A percentile compares a stretch with the other conserved stretches of the same genome.
Conservation (phyloP, 371 early-diverging fungal genomes). For the Zychaea mexicana region DNA sequence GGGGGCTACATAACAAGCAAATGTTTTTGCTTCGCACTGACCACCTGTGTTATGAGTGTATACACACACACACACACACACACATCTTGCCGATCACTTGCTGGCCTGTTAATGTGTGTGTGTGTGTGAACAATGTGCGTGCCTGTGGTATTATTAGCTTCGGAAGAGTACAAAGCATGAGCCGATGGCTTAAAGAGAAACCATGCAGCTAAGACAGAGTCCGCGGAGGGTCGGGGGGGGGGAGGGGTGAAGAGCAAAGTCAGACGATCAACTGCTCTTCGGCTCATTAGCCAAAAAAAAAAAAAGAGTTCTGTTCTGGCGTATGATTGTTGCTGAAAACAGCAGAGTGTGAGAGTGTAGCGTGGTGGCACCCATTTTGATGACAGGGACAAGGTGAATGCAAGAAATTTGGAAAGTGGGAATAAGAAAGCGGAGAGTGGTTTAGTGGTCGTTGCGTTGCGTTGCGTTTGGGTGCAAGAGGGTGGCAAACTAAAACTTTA, state of each 20-base stretch:
- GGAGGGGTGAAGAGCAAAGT: no score
- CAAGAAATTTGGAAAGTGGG: no score
- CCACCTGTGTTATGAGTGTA: neutral
- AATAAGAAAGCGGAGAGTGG: conserved; percentile 1
- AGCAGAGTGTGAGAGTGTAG: neutral
- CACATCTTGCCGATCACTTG: neutral
- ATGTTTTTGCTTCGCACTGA: conserved; percentile 4
- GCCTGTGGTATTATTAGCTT: neutral
- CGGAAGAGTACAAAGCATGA: conserved; percentile 1
- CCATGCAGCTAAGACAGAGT: no score
- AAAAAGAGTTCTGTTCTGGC: neutral
- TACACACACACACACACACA: neutral
- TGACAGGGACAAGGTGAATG: no score
- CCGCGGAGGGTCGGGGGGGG: no score
- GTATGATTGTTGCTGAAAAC: neutral
- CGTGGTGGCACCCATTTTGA: neutral
- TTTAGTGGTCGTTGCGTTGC: no score
- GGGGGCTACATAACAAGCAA: neutral
- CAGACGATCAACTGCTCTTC: neutral
- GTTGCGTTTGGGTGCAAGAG: no score
- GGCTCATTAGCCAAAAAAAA: neutral
- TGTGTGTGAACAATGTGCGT: no score
- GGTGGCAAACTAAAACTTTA: no score
- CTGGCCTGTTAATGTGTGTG: no score
- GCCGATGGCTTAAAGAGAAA: neutral